phyloP scores from a whole-genome alignment of 352 stramenopile species.

The Phytopythium delawarense region DNA sequence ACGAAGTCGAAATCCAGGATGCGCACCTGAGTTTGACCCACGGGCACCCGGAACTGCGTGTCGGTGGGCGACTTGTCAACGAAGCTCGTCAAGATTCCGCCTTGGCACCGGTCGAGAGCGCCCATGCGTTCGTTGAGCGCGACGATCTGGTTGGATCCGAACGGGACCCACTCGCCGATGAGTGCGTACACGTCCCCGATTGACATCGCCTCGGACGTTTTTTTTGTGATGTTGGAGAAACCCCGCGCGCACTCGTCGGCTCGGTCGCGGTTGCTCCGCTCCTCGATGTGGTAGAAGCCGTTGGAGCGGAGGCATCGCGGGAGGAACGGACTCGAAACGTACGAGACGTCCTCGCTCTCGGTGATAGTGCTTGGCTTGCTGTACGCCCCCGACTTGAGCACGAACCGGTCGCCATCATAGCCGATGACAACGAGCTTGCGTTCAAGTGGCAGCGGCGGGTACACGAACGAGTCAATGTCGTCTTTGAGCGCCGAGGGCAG shows the following conservation, averaged over 20 bases:
- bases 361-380: slow-evolving; percentile 90
- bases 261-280: slow-evolving; percentile 91
- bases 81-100: slow-evolving; percentile 94
- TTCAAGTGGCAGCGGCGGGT: slow-evolving; percentile 41
- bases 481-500: slow-evolving; percentile 70
- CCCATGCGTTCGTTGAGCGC: slow-evolving; percentile 96
- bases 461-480: slow-evolving; percentile 66
- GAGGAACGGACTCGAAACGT: slow-evolving; percentile 96
- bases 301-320: slow-evolving; percentile 93
- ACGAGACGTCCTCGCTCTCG: slow-evolving; percentile 96
- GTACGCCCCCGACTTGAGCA: slow-evolving; percentile 80
- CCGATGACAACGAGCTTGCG: slow-evolving; percentile 38
- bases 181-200: slow-evolving; percentile 96
- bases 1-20: slow-evolving; percentile 97
- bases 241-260: slow-evolving; percentile 83
- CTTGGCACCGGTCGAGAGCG: slow-evolving; percentile 94
- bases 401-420: slow-evolving; percentile 76
- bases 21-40: slow-evolving; percentile 93
- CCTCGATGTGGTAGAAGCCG: slow-evolving; percentile 70
- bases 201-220: slow-evolving; percentile 92
- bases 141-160: slow-evolving; percentile 97
- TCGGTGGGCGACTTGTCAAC: slow-evolving; percentile 85
- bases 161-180: slow-evolving; percentile 97
- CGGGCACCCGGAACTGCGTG: slow-evolving; percentile 81
- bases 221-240: slow-evolving; percentile 83